Evolutionary conservation across 352 stramenopile genomes (phyloP), one percentile per base, ranked within the genome.

Genomic region (Halophytophthora polymorphica): DNA sequence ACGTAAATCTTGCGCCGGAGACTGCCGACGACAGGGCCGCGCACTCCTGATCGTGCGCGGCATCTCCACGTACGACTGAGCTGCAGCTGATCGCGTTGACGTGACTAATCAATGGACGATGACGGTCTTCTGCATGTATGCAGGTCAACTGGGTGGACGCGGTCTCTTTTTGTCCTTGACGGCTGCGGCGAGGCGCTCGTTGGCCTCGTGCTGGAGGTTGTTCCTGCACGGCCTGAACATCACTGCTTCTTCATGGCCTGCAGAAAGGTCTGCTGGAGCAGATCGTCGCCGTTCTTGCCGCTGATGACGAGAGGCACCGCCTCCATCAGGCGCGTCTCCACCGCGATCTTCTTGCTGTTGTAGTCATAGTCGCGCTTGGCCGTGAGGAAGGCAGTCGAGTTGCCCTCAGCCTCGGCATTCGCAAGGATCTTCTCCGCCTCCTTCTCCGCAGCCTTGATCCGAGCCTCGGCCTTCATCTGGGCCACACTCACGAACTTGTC

Each of bases 351-450:
- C 68, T 90, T 91, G 43, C 64, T 57, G 41, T 88, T 69, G 62
- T 88, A 87, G 39, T 95, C 82, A 29, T 78, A 93, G 18, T 66
- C 64, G 28, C 84, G 82, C 61, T 95, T 95, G 25, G 85, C 77
- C 15, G 70, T 71, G 6, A 95, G 61, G 44, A 73, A 77, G 13
- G 57, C 49, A 1, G 77, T 72, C 2, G 81, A 77, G 37, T 71
- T 83, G 37, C 52, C 77, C 54, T 91, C 81, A 0, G 77, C 73
- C 13, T 89, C 76, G 1, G 77, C 81, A 35, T 73, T 76, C 22
- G 66, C 65, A 18, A 59, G 38, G 50, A 88, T 77, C 45, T 78
- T 73, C 19, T 61, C 64, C 6, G 81, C 77, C 41, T 88, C 69
- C 13, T 69, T 69, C 41, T 88, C 60, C 0, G 82, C 77, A 15